Evolutionary conservation across 352 stramenopile genomes (phyloP), one percentile per base, ranked within the genome.

Genomic region (Aphanomyces astaci): DNA sequence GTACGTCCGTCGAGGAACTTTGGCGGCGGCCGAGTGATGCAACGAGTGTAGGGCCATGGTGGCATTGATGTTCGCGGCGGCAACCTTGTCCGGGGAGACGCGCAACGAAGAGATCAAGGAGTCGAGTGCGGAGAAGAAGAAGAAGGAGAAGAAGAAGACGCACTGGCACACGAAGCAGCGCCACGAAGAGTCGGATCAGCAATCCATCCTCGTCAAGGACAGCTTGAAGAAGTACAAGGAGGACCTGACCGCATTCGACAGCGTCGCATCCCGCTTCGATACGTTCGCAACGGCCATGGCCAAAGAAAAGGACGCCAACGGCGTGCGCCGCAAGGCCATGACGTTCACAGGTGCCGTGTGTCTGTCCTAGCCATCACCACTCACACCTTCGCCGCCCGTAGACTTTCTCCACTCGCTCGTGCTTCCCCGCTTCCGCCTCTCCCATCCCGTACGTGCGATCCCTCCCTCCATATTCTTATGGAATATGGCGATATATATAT

Each of bases 331-430:
- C 27, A 75, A 75, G 32, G 77, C 66, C 53, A 91, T 92, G 84
- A 92, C 73, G n/a, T 90, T 89, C 70, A 91, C 84, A 17, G 62
- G 62, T 68, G 52, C 9, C 4, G 13, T 54, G 7, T 43, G 10
- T 5, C 24, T 49, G 22, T n/a, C 24, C 28, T 7, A 19, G 27
- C 5, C 33, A 15, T 28, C 13, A 19, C 4, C 5, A 19, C 24
- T 33, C 4, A 66, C 19, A 11, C 27, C 19, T 17, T 2, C 19
- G n/a, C n/a, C n/a, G n/a, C n/a, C n/a, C n/a, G n/a, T 59, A 68
- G 78, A 90, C 74, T 92, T 92, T 63, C 53, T 92, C 53, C 81
- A 90, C 64, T 89, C 84, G 56, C 75, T 90, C 39, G 78, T 88
- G 28, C 72, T 92, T 11, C 80, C 81, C 15, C 82, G 83, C 66